A percentile compares a stretch with the other conserved stretches of the same genome.
phyloP scores from a whole-genome alignment of 2,329 filamentous ascomycete species.

The Bipolaris sorokiniana region DNA sequence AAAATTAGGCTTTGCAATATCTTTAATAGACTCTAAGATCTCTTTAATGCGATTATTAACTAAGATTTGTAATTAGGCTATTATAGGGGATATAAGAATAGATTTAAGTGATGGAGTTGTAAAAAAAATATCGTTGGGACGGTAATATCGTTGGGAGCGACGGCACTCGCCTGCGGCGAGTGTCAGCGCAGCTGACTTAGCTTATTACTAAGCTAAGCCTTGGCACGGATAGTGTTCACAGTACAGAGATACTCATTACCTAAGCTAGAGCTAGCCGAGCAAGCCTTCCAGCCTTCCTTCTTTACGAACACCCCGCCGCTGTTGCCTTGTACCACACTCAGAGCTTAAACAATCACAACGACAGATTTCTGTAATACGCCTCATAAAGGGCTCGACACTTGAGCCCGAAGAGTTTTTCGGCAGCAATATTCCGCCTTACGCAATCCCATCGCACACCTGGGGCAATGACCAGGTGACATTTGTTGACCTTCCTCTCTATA shows the following conservation, averaged over 20 bases:
- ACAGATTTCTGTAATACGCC: not conserved
- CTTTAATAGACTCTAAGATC: not conserved
- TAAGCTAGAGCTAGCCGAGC: not conserved
- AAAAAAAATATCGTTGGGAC: no score
- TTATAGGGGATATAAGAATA: not conserved
- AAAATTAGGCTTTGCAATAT: no score
- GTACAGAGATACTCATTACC: not conserved
- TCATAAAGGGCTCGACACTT: slow-evolving; percentile 1
- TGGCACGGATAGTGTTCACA: not conserved
- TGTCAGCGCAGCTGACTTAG: no score
- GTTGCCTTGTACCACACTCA: not conserved
- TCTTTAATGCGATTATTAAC: not conserved
- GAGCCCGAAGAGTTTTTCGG: slow-evolving; percentile 4
- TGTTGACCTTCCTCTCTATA: not conserved
- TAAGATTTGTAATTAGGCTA: not conserved
- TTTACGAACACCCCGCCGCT: not conserved
- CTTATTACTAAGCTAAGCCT: not conserved
- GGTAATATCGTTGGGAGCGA: no score
- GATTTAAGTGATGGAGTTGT: no score
- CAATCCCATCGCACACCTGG: not conserved
- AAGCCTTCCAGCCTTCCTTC: not conserved
- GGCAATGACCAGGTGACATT: slow-evolving; percentile 1
- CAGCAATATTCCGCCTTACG: not conserved
- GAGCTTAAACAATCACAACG: not conserved
- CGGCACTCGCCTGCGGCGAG: no score